Evolutionary conservation across 2,329 filamentous ascomycete species (phyloP).

Genomic region (Zelopaecilomyces penicillatus): DNA sequence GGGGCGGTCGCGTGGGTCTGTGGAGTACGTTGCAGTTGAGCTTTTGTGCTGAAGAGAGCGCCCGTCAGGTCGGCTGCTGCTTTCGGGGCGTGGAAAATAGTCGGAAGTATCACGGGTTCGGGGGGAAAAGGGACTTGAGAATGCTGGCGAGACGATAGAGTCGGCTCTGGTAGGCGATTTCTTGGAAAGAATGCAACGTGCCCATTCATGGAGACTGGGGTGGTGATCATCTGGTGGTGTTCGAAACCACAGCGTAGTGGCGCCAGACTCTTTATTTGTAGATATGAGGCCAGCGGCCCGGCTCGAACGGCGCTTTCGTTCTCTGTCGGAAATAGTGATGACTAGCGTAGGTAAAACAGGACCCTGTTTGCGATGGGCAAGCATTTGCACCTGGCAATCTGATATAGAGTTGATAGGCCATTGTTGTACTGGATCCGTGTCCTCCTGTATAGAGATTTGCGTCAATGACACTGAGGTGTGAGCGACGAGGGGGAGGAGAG

Average conservation of each 20-base stretch:
- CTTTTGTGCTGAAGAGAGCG: constrained; percentile 37
- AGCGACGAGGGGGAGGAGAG: neutral
- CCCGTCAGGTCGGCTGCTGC: constrained; percentile 25
- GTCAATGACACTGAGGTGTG: constrained; percentile 6
- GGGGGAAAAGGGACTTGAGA: constrained; percentile 44
- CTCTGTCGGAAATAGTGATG: constrained; percentile 49
- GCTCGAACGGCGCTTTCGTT: constrained; percentile 57
- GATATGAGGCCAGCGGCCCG: constrained; percentile 49
- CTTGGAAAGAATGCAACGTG: constrained; percentile 40
- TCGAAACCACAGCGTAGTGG: constrained; percentile 49
- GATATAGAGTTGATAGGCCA: constrained; percentile 43
- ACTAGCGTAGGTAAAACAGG: constrained; percentile 52
- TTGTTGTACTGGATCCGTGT: constrained; percentile 46
- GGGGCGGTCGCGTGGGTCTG: constrained; percentile 38
- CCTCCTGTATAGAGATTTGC: constrained; percentile 28
- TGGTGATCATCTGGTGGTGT: constrained; percentile 42
- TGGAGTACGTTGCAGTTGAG: constrained; percentile 40
- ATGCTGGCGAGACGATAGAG: constrained; percentile 45
- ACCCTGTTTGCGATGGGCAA: constrained; percentile 54
- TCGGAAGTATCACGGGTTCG: constrained; percentile 34
- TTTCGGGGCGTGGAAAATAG: constrained; percentile 34
- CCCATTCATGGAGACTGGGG: constrained; percentile 51
- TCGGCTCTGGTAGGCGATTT: constrained; percentile 40
- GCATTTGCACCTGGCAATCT: constrained; percentile 50
- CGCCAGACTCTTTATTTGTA: constrained; percentile 39